Percentiles rank a stretch among this genome's conserved stretches.
Conservation (phyloP, 2,329 filamentous ascomycete genomes). For the Fusarium protoensiforme region DNA sequence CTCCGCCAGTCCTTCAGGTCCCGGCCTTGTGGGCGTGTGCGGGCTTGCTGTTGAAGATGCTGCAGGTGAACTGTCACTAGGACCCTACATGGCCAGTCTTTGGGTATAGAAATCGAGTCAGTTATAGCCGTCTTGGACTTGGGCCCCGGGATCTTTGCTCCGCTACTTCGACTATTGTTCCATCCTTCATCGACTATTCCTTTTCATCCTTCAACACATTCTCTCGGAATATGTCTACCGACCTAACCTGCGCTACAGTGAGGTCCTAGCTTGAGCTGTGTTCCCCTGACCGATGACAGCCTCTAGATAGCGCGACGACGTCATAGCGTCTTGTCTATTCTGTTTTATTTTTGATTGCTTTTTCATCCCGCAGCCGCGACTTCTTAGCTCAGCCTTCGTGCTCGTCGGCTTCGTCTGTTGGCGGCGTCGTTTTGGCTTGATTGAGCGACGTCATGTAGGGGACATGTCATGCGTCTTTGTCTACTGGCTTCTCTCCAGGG, state of each 20-base stretch:
- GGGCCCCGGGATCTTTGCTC: neutral
- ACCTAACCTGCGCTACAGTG: neutral
- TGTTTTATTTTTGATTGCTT: neutral
- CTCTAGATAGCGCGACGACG: neutral
- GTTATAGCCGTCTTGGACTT: neutral
- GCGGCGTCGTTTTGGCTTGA: neutral
- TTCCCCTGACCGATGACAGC: neutral
- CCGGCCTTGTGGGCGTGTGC: neutral
- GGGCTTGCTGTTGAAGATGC: neutral
- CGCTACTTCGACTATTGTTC: neutral
- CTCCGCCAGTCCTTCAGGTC: neutral
- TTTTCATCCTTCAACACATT: neutral
- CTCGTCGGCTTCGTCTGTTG: neutral
- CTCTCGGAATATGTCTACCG: neutral
- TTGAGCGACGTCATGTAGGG: neutral
- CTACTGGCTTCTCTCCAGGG: neutral
- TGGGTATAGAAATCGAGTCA: neutral
- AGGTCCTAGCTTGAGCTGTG: neutral
- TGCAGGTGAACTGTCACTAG: neutral
- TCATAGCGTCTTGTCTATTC: constrained; percentile 1
- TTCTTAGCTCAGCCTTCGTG: neutral
- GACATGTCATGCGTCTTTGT: neutral
- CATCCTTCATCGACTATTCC: neutral
- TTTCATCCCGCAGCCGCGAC: neutral
- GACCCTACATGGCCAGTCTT: neutral